Percentiles rank a stretch among this genome's conserved stretches.
These are phyloP conservation scores for Agrostemma githago DNA, from an alignment of 148 eudicot species.

Conservation along the genomic window DNA sequence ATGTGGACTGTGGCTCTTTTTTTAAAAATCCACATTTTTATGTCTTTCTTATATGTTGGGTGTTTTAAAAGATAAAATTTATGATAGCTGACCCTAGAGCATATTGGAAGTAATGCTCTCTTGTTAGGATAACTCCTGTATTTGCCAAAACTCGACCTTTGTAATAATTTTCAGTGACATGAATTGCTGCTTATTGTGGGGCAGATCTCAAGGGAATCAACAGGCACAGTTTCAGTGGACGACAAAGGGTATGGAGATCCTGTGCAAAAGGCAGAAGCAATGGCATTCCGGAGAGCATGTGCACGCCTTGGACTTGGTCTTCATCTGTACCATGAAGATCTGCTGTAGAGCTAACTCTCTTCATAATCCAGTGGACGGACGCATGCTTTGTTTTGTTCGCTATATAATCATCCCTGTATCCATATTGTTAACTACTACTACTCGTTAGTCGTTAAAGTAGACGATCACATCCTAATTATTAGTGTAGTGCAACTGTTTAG, in stretches of 20 bases:
- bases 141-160: neutral
- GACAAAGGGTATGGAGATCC: slow-evolving; percentile 74
- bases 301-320: slow-evolving; percentile 96
- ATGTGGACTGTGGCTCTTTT: neutral
- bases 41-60: neutral
- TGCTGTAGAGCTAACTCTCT: slow-evolving; percentile 31
- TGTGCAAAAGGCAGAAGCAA: slow-evolving; percentile 91
- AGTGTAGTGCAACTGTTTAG: neutral
- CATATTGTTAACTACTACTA: neutral
- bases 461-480: neutral
- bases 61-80: too few relatives aligned
- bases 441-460: neutral
- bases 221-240: slow-evolving; percentile 57
- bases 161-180: neutral
- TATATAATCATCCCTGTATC: neutral
- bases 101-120: too few relatives aligned
- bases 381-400: neutral
- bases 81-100: neutral
- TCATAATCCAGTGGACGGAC: neutral
- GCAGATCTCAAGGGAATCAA: slow-evolving; percentile 81
- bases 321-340: slow-evolving; percentile 85
- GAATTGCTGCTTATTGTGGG: neutral
- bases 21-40: neutral
- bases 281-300: slow-evolving; percentile 99
- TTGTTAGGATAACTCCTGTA: too few relatives aligned